Percentiles rank a stretch among this genome's conserved stretches.
These are phyloP conservation scores for Euclidium syriacum DNA, from an alignment of 345 rosid genomes.

Conservation along the genomic window DNA sequence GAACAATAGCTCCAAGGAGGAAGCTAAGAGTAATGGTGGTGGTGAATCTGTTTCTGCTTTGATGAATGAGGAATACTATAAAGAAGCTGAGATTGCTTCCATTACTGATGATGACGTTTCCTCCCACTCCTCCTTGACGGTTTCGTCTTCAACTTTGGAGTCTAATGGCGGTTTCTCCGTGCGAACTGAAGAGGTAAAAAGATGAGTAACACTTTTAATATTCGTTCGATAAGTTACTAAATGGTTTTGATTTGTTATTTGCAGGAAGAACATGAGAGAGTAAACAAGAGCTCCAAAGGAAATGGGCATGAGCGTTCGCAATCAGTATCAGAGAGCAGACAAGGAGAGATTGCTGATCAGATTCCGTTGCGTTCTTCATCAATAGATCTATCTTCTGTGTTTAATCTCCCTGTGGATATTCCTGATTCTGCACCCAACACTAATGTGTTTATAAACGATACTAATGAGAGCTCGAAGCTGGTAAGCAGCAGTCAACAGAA, in stretches of 20 bases:
- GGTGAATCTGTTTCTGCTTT: conserved; percentile 69
- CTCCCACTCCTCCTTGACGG: conserved; percentile 63
- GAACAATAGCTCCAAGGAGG: conserved; percentile 38
- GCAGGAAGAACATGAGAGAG: conserved; percentile 48
- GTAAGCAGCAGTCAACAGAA: not conserved
- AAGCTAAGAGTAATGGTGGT: conserved; percentile 40
- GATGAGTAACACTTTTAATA: not conserved
- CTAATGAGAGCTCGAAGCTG: conserved; percentile 5
- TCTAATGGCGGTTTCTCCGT: conserved; percentile 45
- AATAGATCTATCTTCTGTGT: conserved; percentile 30
- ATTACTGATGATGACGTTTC: conserved; percentile 76
- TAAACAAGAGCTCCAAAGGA: conserved; percentile 22
- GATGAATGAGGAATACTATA: conserved; percentile 74
- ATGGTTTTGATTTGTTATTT: conserved; percentile 16
- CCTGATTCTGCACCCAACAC: conserved; percentile 22
- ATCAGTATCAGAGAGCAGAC: conserved; percentile 22
- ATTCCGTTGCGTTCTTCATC: conserved; percentile 21
- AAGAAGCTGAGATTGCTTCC: conserved; percentile 71
- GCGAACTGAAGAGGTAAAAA: conserved; percentile 39
- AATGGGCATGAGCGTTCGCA: conserved; percentile 34
- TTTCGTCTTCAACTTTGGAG: conserved; percentile 43
- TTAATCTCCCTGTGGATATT: conserved; percentile 16
- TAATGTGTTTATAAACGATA: not conserved
- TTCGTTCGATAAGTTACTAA: not conserved
- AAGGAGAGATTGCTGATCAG: not conserved